Evolutionary conservation across 2,329 filamentous ascomycete species (phyloP).

Genomic region (Epichloe sp.): DNA sequence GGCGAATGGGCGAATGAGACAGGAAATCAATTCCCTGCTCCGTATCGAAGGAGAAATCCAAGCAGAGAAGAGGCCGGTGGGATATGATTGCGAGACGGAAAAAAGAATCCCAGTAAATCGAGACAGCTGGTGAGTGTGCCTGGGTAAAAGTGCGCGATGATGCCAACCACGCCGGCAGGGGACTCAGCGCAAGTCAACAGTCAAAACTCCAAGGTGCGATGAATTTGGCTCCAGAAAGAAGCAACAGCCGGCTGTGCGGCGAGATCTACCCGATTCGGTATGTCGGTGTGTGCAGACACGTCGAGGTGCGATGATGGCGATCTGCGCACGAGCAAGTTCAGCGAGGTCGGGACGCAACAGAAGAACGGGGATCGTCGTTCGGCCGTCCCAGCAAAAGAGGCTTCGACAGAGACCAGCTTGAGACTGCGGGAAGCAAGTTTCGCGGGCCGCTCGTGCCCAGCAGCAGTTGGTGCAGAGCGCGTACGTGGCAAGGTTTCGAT

Average conservation of each 20-base stretch:
- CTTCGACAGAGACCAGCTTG: not conserved
- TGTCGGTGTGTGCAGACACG: not conserved
- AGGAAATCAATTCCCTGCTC: not conserved
- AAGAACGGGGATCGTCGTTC: conserved; percentile 9
- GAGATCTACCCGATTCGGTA: not conserved
- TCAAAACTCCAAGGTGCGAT: not conserved
- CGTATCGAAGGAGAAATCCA: not conserved
- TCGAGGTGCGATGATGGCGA: not conserved
- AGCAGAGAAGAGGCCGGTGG: not conserved
- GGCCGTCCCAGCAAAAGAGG: not conserved
- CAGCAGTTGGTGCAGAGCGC: conserved; percentile 1
- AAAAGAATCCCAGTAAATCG: not conserved
- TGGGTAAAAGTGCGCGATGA: not conserved
- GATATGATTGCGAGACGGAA: not conserved
- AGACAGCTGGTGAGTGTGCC: conserved; percentile 4
- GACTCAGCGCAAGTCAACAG: not conserved
- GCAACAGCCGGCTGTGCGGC: not conserved
- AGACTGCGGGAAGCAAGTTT: not conserved
- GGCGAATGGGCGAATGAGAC: conserved; percentile 1
- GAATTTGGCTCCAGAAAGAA: not conserved
- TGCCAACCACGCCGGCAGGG: conserved; percentile 4
- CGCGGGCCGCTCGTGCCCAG: not conserved
- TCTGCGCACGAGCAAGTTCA: conserved; percentile 7
- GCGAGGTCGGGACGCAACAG: conserved; percentile 11
- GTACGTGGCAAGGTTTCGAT: not conserved